These are phyloP conservation scores for Backusella tuberculispora DNA, from an alignment of 192 early-diverging fungal genomes.

Conservation along the genomic window DNA sequence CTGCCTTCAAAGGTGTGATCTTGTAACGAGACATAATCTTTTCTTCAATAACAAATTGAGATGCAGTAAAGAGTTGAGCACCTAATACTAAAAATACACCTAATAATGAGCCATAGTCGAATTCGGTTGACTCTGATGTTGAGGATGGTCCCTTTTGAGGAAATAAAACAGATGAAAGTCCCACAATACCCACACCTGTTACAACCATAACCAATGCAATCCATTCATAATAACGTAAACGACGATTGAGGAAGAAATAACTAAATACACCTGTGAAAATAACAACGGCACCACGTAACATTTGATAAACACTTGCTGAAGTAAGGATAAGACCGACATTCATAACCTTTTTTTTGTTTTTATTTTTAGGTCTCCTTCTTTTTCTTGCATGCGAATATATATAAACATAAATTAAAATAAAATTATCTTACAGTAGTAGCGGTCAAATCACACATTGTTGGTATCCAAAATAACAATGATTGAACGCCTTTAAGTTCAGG, in stretches of 20 bases:
- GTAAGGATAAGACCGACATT: slow-evolving; percentile 96
- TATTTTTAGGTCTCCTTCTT: neutral
- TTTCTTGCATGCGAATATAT: neutral
- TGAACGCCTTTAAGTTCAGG: slow-evolving; percentile 56
- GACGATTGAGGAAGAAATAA: slow-evolving; percentile 80
- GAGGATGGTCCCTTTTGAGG: slow-evolving; percentile 26
- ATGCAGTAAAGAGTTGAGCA: slow-evolving; percentile 92
- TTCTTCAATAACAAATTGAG: slow-evolving; percentile 97
- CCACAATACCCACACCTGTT: slow-evolving; percentile 88
- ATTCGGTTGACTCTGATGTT: slow-evolving; percentile 32
- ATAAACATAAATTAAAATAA: neutral
- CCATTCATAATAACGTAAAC: slow-evolving; percentile 80
- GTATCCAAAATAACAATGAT: slow-evolving; percentile 72
- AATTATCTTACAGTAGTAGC: slow-evolving; percentile 67
- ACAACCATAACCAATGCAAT: slow-evolving; percentile 82
- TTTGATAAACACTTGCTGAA: slow-evolving; percentile 90
- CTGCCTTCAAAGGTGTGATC: slow-evolving; percentile 84
- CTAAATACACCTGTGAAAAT: slow-evolving; percentile 93
- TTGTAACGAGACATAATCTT: slow-evolving; percentile 83
- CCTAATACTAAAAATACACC: slow-evolving; percentile 86
- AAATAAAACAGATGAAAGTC: slow-evolving; percentile 61
- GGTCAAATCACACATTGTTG: slow-evolving; percentile 79
- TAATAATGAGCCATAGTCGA: slow-evolving; percentile 60
- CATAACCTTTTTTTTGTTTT: slow-evolving; percentile 71
- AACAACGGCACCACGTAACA: slow-evolving; percentile 95